Evolutionary conservation across 345 rosid genomes (phyloP).

Genomic region (Bruguiera sexangula): DNA sequence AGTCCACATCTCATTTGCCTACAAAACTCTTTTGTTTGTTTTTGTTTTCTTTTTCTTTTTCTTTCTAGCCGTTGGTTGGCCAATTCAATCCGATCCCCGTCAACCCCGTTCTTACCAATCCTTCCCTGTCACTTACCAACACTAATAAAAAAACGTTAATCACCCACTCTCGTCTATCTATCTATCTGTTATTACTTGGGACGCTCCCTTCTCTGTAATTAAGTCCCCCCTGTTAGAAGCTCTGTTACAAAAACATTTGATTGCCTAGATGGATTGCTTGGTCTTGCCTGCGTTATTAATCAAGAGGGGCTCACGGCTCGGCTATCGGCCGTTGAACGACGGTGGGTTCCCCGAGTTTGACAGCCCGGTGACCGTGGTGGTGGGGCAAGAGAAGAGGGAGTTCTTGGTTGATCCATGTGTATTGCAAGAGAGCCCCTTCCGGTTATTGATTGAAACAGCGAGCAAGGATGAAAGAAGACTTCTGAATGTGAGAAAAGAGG

Average conservation of each 20-base stretch:
- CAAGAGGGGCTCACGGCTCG: constrained; percentile 38
- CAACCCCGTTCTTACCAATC: constrained; percentile 2
- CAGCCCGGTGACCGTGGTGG: constrained; percentile 57
- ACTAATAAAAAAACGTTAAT: background rate
- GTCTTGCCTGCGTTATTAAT: constrained; percentile 49
- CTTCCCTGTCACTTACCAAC: constrained; percentile 23
- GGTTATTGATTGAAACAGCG: constrained; percentile 44
- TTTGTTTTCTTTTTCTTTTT: background rate
- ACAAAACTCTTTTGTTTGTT: background rate
- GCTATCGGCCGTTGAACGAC: constrained; percentile 39
- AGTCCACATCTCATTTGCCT: constrained; percentile 20
- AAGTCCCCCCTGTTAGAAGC: no score
- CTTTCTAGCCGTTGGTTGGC: constrained; percentile 38
- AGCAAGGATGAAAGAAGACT: constrained; percentile 11
- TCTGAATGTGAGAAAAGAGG: background rate
- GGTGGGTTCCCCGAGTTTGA: constrained; percentile 24
- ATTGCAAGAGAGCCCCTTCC: constrained; percentile 63
- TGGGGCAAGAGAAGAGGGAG: constrained; percentile 72
- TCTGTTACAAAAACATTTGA: no score
- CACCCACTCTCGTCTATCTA: background rate
- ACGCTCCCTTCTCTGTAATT: no score
- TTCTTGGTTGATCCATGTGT: constrained; percentile 64
- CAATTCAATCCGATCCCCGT: constrained; percentile 31
- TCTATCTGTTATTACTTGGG: no score
- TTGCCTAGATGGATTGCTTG: constrained; percentile 49